Conservation (phyloP, 805 yeast species). For the Wickerhamomyces mucosus region DNA sequence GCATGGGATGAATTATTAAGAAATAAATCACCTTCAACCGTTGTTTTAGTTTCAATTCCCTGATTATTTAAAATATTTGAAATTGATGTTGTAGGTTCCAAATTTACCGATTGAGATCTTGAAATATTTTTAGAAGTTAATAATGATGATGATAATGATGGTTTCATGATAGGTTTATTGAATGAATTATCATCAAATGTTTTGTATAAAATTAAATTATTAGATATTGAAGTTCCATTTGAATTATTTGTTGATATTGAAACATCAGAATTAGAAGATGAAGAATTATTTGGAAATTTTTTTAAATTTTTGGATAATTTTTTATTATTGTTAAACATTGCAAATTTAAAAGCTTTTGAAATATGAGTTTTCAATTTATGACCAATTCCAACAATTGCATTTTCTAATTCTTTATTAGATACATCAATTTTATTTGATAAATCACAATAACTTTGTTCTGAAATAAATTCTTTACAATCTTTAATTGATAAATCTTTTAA, state of each 20-base stretch:
- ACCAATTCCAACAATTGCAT: constrained; percentile 80
- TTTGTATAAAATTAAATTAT: no score
- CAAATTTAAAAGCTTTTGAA: constrained; percentile 19
- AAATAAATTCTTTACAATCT: constrained; percentile 14
- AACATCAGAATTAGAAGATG: no score
- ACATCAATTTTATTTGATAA: constrained; percentile 39
- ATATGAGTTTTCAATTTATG: constrained; percentile 36
- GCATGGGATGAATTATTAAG: constrained; percentile 16
- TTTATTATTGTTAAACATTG: no score
- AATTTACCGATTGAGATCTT: background rate
- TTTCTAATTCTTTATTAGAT: constrained; percentile 56
- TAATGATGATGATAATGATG: background rate
- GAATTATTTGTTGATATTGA: no score
- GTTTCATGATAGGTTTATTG: no score
- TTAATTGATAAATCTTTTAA: constrained; percentile 29
- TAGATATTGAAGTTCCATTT: no score
- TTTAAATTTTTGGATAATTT: no score
- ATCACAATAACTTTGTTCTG: constrained; percentile 20
- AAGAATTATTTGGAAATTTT: no score
- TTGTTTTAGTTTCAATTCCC: constrained; percentile 16
- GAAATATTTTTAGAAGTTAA: background rate
- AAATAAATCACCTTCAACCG: constrained; percentile 24
- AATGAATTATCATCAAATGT: no score
- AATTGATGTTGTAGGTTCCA: background rate
- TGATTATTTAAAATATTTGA: no score